A percentile compares a stretch with the other conserved stretches of the same genome.
Conservation (phyloP, 306 rosid genomes). For the Rubus idaeus region DNA sequence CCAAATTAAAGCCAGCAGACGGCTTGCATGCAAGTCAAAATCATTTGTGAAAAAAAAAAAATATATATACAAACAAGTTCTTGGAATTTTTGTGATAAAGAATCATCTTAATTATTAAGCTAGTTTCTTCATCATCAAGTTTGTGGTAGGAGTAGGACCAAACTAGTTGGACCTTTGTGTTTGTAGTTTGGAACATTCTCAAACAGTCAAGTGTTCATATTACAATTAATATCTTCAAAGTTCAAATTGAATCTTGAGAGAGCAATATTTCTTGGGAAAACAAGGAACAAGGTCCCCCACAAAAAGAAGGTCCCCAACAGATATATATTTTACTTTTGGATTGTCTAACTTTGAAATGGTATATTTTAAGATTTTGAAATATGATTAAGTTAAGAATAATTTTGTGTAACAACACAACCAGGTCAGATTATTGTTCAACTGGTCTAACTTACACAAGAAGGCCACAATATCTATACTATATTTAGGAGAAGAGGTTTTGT, state of each 20-base stretch:
- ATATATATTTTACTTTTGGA: background rate
- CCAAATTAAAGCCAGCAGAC: background rate
- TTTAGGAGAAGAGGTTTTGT: no score
- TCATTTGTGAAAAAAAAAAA: background rate
- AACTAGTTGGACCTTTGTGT: background rate
- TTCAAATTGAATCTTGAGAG: background rate
- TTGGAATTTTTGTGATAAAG: background rate
- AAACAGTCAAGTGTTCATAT: constrained; percentile 2
- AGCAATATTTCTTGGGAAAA: background rate
- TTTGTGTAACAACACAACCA: background rate
- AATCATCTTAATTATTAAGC: background rate
- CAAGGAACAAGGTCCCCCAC: no score
- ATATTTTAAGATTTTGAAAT: no score
- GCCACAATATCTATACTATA: no score
- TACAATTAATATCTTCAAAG: background rate
- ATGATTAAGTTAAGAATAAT: no score
- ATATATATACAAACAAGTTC: background rate
- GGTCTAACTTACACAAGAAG: background rate
- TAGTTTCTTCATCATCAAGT: background rate
- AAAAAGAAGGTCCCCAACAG: background rate
- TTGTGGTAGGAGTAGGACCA: background rate
- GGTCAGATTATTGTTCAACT: background rate
- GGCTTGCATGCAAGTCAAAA: constrained; percentile 30
- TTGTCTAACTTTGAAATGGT: background rate
- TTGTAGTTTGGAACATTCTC: constrained; percentile 1